A percentile compares a stretch with the other conserved stretches of the same genome.
Conservation (phyloP, 116 monocot genomes). For the Trichopus zeylanicus region DNA sequence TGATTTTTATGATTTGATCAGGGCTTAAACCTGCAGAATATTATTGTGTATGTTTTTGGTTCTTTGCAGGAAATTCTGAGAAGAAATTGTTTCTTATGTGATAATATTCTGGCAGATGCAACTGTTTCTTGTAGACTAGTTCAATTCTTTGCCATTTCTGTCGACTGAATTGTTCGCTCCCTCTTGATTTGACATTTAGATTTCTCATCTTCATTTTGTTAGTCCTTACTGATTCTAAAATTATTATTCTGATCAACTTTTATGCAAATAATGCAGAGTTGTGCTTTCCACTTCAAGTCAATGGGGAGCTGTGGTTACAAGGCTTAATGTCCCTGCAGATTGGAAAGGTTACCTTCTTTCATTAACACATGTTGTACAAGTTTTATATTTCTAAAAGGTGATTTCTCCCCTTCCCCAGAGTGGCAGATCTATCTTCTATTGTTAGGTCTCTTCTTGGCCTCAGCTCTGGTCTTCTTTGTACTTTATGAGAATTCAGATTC, state of each 20-base stretch:
- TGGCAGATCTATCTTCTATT: conserved; percentile 88
- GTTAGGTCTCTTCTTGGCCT: conserved; percentile 68
- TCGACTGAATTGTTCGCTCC: too few relatives aligned
- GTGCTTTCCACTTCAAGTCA: conserved; percentile 74
- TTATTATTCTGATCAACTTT: not conserved
- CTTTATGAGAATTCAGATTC: conserved; percentile 79
- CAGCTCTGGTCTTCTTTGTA: conserved; percentile 49
- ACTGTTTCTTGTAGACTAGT: too few relatives aligned
- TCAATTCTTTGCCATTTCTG: too few relatives aligned
- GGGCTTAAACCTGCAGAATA: too few relatives aligned
- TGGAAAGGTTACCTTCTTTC: conserved; percentile 75
- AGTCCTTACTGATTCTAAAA: not conserved
- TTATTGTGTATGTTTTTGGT: too few relatives aligned
- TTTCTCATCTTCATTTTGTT: not conserved
- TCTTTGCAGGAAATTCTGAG: too few relatives aligned
- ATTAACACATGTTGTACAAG: not conserved
- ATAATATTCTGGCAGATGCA: too few relatives aligned
- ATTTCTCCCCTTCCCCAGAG: conserved; percentile 34
- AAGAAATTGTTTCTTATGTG: too few relatives aligned
- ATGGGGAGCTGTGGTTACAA: conserved; percentile 74
- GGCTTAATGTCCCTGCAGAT: conserved; percentile 79
- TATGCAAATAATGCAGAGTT: conserved; percentile 39
- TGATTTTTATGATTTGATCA: too few relatives aligned
- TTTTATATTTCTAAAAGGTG: not conserved
- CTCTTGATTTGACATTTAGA: not conserved